Base-by-base conservation (phyloP, 352 stramenopile genomes). In the Phytophthora crassamura region DNA sequence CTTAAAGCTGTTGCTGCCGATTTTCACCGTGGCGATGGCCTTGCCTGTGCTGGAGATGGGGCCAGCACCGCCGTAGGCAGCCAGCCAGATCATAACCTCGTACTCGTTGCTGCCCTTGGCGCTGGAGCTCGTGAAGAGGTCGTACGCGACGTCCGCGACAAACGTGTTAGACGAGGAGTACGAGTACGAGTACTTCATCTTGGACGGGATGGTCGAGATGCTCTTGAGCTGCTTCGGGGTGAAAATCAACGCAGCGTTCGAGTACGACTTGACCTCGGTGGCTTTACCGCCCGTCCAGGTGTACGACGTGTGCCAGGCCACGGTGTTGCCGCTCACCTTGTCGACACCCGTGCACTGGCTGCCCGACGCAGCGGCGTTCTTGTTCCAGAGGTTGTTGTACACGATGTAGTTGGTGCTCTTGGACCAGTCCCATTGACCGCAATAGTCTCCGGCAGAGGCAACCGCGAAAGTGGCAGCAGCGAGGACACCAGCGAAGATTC, bases 331-430 rank as follows among this genome's bases (percentile, higher is more conserved):
- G 43, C 33, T 74, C 22, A 66, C 39, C 53, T 70, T 75, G 61
- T 78, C 67, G 12, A 79, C 70, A 8, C 74, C 74, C 25, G 74
- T 82, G 58, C 74, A 82, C 50, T 82, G 74, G 50, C 59, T 76
- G 64, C 74, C 74, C 1, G 74, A 80, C 4, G 67, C 67, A 18
- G 71, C 67, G 5, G 60, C 38, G 42, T 60, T 63, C 56, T 63
- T 61, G 61, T 74, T 74, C 74, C 74, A 82, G n/a, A 82, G 59
- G 53, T 82, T 69, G 67, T 82, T 82, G 71, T 82, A 82, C 30
- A 82, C 52, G 30, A 75, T 82, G 71, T 74, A 82, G 38, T 77
- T 72, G 28, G 53, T 67, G 30, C 59, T 59, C 32, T 67, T 72
- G n/a, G 49, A 42, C 20, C 48, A 64, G 45, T 68, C 74, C 74